Base-by-base conservation (phyloP, 2,329 filamentous ascomycete genomes). In the Alternaria conjuncta region DNA sequence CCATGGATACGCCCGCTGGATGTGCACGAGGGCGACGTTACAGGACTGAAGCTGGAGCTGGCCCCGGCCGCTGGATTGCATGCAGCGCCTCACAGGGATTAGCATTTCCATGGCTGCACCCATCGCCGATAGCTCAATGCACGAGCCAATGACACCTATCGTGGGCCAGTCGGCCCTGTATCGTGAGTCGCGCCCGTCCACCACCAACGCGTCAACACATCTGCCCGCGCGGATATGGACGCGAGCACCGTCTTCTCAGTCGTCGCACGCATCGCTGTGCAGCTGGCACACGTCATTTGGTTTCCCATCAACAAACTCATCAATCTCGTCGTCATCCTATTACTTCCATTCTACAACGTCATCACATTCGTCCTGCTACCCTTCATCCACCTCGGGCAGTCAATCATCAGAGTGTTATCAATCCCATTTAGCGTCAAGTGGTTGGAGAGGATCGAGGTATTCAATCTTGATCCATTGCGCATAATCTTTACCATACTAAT, bases 381-480 rank as follows among this genome's bases (percentile, higher is more conserved):
- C 3, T 71, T 87, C 50, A 78, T 81, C 56, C 77, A 84, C 69
- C 73, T 88, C 23, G 82, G 76, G 11, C 78, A 78, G 10, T 80
- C 82, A 45, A 41, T 84, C 7, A 64, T 84, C 28, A 74, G 77
- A 50, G 63, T 84, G 47, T 63, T 82, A 41, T 71, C 83, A 12
- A 77, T 85, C n/a, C 87, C 87, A 3, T 80, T 87, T 53, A 80
- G 74, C 32, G 63, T 72, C 26, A 64, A 74, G 55, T 70, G 88
- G 41, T 71, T 88, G 13, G 80, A 82, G 5, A 85, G 82, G 69
- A 83, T 89, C 60, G 86, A 90, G 84, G 88, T 89, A 80, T 53
- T 76, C 58, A 32, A 11, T 44, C 3, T 30, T 45, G 12, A 51
- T 28, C 13, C 36, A 41, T 18, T 41, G n/a, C 15, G 15, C 2